phyloP scores from a whole-genome alignment of 1,284 basidiomycete genomes.

The Pascua sp. region DNA sequence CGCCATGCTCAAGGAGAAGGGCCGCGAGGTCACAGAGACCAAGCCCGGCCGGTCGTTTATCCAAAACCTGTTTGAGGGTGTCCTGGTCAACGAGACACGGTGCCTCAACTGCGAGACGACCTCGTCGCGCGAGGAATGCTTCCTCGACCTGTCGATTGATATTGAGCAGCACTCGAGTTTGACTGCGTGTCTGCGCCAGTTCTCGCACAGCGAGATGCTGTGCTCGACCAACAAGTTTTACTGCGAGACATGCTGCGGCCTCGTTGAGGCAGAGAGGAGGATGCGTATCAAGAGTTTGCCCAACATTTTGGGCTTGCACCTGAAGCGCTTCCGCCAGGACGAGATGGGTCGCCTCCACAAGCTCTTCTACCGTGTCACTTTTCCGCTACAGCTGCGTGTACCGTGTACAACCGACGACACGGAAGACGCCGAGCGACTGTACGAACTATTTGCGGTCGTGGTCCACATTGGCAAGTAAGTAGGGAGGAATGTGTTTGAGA shows the following conservation, averaged over 20 bases:
- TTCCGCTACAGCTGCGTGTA: conserved; percentile 86
- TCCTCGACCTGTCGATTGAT: conserved; percentile 95
- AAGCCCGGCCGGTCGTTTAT: conserved; percentile 66
- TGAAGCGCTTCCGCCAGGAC: conserved; percentile 98
- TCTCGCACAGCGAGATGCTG: conserved; percentile 96
- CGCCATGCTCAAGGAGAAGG: conserved; percentile 28
- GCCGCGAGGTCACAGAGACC: conserved; percentile 23
- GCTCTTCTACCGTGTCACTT: conserved; percentile 91
- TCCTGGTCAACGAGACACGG: conserved; percentile 90
- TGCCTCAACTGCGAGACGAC: conserved; percentile 98
- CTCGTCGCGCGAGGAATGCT: conserved; percentile 92
- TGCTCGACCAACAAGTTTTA: conserved; percentile 98
- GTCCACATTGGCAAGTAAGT: conserved; percentile 95
- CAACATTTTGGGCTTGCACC: conserved; percentile 87
- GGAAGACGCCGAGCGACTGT: conserved; percentile 76
- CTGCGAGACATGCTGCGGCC: conserved; percentile 91
- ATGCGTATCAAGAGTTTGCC: conserved; percentile 98
- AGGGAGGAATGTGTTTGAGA: neutral
- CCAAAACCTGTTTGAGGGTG: conserved; percentile 88
- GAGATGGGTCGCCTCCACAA: conserved; percentile 84
- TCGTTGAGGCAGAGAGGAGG: conserved; percentile 96
- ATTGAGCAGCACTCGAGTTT: conserved; percentile 96
- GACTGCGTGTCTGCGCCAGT: conserved; percentile 89
- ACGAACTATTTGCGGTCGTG: conserved; percentile 91
- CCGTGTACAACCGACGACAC: conserved; percentile 97